These are phyloP conservation scores for Firmiana major DNA, from an alignment of 345 rosid species.

Conservation along the genomic window DNA sequence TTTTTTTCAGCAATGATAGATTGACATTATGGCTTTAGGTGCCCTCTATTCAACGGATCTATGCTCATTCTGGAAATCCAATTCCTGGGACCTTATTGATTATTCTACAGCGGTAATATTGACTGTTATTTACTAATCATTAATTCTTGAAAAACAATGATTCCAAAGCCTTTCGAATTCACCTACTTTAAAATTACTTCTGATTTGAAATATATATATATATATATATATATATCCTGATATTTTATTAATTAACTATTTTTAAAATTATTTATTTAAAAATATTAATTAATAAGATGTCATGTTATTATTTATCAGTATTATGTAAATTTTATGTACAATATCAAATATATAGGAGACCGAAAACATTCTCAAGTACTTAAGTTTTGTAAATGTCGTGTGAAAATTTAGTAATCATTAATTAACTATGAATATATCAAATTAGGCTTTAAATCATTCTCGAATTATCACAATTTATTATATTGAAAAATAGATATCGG, in stretches of 20 bases:
- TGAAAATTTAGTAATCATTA: too few relatives aligned
- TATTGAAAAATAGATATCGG: neutral
- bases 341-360: too few relatives aligned
- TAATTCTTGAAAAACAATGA: neutral
- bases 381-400: too few relatives aligned
- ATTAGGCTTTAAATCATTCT: neutral
- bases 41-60: neutral
- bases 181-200: neutral
- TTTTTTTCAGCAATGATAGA: neutral
- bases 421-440: neutral
- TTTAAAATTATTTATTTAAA: too few relatives aligned
- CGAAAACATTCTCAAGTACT: too few relatives aligned
- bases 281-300: too few relatives aligned
- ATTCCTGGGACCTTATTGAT: neutral
- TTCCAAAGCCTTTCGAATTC: neutral
- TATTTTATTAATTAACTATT: too few relatives aligned
- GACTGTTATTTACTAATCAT: neutral
- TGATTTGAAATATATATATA: too few relatives aligned
- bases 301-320: too few relatives aligned
- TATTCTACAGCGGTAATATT: too few relatives aligned
- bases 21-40: neutral
- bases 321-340: too few relatives aligned
- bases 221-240: too few relatives aligned
- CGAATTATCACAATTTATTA: neutral
- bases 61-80: neutral